phyloP scores from a whole-genome alignment of 805 yeast genomes.

The Candida vaughaniae region DNA sequence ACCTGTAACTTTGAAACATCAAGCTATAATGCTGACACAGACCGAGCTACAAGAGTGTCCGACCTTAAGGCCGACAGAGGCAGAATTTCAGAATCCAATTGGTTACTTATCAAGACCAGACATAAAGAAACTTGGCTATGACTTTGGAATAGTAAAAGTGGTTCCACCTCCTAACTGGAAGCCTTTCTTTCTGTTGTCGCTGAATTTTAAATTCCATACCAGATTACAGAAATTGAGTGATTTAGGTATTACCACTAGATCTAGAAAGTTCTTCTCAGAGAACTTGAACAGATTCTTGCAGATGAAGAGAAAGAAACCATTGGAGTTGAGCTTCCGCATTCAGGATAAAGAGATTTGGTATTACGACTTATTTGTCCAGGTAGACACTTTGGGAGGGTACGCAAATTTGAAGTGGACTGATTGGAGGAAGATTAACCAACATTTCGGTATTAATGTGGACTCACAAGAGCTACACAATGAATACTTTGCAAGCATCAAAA shows the following conservation, averaged over 20 bases:
- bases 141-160: constrained; percentile 52
- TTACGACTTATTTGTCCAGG: constrained; percentile 39
- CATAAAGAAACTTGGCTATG: constrained; percentile 39
- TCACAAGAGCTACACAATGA: constrained; percentile 20
- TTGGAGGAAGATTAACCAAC: constrained; percentile 23
- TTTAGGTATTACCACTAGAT: constrained; percentile 60
- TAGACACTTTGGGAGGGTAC: constrained; percentile 24
- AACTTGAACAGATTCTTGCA: constrained; percentile 58
- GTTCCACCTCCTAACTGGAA: constrained; percentile 54
- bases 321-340: constrained; percentile 21
- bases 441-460: constrained; percentile 20
- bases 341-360: constrained; percentile 23
- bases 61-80: constrained; percentile 41
- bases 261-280: constrained; percentile 58
- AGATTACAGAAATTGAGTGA: constrained; percentile 67
- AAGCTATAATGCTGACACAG: too few species aligned
- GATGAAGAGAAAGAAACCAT: constrained; percentile 37
- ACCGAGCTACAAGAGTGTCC: constrained; percentile 39
- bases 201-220: constrained; percentile 60
- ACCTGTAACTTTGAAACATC: too few species aligned
- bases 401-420: constrained; percentile 17
- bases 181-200: constrained; percentile 57
- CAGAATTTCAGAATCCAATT: constrained; percentile 51
- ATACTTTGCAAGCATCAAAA: constrained; percentile 23
- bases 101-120: constrained; percentile 44